These are phyloP conservation scores for Triglochin maritima DNA, from an alignment of 106 monocot species.

Conservation along the genomic window DNA sequence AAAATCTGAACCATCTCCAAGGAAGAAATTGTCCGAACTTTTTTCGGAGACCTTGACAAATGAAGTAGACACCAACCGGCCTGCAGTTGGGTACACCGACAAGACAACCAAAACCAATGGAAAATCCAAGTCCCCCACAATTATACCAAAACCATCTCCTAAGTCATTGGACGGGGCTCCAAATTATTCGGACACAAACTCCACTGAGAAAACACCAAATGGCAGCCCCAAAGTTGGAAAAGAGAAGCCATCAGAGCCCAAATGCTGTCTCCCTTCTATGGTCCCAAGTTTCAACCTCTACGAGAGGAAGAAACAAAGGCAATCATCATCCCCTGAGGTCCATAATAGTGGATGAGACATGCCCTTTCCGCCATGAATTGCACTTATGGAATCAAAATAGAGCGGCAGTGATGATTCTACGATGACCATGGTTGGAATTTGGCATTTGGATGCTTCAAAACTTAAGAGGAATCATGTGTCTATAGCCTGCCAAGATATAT, in stretches of 20 bases:
- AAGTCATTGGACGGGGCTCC: conserved; percentile 16
- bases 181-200: conserved; percentile 15
- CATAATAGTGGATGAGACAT: not conserved
- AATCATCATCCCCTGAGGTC: not conserved
- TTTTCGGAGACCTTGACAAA: conserved; percentile 17
- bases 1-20: conserved; percentile 35
- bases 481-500: not conserved
- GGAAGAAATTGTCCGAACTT: conserved; percentile 44
- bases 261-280: conserved; percentile 56
- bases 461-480: not conserved
- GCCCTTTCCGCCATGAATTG: not conserved
- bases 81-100: not conserved
- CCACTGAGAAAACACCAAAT: conserved; percentile 16
- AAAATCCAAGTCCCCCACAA: not conserved
- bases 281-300: conserved; percentile 9
- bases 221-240: conserved; percentile 15
- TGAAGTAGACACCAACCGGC: not conserved
- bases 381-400: not conserved
- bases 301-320: conserved; percentile 26
- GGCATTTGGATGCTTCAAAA: not conserved
- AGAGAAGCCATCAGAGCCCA: conserved; percentile 26
- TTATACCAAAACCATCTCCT: not conserved
- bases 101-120: conserved; percentile 3
- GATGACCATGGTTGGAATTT: not conserved
- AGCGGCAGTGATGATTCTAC: not conserved